Evolutionary conservation across 768 basidiomycete genomes (phyloP).

Genomic region (Exsudoporus frostii): DNA sequence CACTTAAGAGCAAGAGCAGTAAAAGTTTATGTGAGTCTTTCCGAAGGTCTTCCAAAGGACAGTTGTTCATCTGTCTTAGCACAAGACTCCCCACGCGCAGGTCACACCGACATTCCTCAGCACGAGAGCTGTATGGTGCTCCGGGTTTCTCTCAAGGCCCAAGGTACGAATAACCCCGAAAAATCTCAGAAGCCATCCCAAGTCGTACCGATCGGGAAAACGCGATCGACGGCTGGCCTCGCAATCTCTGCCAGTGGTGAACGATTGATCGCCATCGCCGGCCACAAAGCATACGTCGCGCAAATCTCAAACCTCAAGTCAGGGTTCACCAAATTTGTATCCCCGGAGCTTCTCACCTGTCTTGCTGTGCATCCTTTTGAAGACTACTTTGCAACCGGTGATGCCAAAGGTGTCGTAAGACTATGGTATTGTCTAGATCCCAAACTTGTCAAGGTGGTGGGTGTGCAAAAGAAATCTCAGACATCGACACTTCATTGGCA

Average conservation of each 20-base stretch:
- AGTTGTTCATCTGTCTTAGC: conserved; percentile 10
- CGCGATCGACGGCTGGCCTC: conserved; percentile 57
- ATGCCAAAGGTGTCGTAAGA: conserved; percentile 77
- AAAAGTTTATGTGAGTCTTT: conserved; percentile 22
- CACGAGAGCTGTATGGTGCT: conserved; percentile 51
- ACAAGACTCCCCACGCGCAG: background rate
- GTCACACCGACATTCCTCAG: conserved; percentile 13
- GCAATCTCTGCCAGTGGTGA: conserved; percentile 71
- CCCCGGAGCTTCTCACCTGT: conserved; percentile 76
- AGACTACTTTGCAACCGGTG: conserved; percentile 95
- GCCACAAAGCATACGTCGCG: conserved; percentile 76
- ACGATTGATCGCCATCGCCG: conserved; percentile 74
- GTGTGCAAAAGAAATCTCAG: conserved; percentile 76
- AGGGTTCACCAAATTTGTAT: conserved; percentile 81
- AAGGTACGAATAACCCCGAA: conserved; percentile 36
- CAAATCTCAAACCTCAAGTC: conserved; percentile 51
- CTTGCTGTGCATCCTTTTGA: conserved; percentile 85
- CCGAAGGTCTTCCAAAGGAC: background rate
- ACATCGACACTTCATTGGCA: conserved; percentile 95
- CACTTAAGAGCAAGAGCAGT: conserved; percentile 45
- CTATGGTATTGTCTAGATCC: conserved; percentile 91
- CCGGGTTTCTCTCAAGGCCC: conserved; percentile 55
- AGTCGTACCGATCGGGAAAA: conserved; percentile 63
- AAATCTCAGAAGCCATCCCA: conserved; percentile 47
- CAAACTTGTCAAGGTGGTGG: conserved; percentile 47